Percentiles rank a stretch among this genome's conserved stretches.
phyloP scores from a whole-genome alignment of 306 rosid species.

The Cucurbita moschata region DNA sequence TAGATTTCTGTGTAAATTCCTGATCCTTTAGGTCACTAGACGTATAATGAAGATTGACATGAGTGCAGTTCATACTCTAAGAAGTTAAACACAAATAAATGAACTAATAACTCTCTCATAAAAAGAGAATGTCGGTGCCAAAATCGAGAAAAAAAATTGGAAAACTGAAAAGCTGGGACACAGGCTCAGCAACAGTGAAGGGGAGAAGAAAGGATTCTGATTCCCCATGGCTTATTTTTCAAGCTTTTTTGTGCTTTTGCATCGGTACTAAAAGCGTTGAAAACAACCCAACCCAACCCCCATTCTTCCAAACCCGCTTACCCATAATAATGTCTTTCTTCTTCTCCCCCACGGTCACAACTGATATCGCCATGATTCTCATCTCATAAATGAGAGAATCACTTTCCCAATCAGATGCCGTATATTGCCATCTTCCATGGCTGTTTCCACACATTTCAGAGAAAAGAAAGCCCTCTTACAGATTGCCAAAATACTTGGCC shows the following conservation, averaged over 20 bases:
- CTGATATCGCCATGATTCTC: constrained; percentile 1
- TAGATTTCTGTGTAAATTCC: not conserved
- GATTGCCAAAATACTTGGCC: not conserved
- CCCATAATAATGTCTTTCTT: not conserved
- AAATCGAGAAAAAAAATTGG: not conserved
- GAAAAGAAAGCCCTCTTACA: not conserved
- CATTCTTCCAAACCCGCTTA: not conserved
- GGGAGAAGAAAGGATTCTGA: not conserved
- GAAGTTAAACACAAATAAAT: not conserved
- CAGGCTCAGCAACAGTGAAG: not conserved
- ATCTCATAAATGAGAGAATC: constrained; percentile 5
- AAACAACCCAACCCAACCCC: not conserved
- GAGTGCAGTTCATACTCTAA: not conserved
- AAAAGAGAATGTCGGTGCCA: constrained; percentile 2
- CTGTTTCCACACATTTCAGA: not conserved
- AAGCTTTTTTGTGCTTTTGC: constrained; percentile 1
- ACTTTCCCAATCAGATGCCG: not conserved
- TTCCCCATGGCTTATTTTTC: constrained; percentile 3
- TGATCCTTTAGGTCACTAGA: not conserved
- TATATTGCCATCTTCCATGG: not conserved
- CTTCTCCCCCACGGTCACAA: constrained; percentile 4
- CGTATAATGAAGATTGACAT: not conserved
- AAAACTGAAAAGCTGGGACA: constrained; percentile 2
- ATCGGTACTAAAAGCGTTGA: constrained; percentile 7
- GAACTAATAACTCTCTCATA: not conserved